Evolutionary conservation across 768 basidiomycete genomes (phyloP), one percentile per base, ranked within the genome.

Genomic region (Mycena belliarum): DNA sequence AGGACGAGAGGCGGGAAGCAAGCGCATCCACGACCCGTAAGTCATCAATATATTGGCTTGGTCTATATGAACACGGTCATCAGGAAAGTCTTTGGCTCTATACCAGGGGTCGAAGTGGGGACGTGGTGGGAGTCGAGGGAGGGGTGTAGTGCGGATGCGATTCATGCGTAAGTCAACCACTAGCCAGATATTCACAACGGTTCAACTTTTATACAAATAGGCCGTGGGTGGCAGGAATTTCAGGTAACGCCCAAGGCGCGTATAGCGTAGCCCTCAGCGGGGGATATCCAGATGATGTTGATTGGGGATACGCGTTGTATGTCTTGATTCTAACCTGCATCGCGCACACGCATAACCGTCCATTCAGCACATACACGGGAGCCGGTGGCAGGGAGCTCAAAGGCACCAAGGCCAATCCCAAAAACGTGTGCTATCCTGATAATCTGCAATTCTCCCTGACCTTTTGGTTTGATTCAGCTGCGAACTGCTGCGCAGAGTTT

Each of bases 241-340:
- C 86, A 10, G 82, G 81, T 28, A 71, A 87, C 3, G 73, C 73
- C 0, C 59, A 86, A 6, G 94, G 95, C 2, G 89, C 91, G 2
- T 91, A 88, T 63, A 93, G 91, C 41, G 82, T 97, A 15, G 93
- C 89, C 3, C 81, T 96, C 4, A 93, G 91, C 38, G 95, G 95
- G 12, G 94, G 91, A 2, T 94, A 94, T 55, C 88, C 90, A 29
- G 92, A 93, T 52, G 92, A 93, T 63, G 81, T 93, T 18, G 91
- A 94, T 60, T 69, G 85, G 16, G 91, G 91, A 52, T 87, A 92
- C 60, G 88, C 80, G 14, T 93, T 93, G 91, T 92, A 66, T 72
- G 90, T 83, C 28, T n/a, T 9, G 45, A 24, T 15, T 26, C n/a
- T 42, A 28, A 23, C 23, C 6, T 32, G 12, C 12, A 35, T 14